Conservation (phyloP, 257 asterid species). For the Przewalskia tangutica region DNA sequence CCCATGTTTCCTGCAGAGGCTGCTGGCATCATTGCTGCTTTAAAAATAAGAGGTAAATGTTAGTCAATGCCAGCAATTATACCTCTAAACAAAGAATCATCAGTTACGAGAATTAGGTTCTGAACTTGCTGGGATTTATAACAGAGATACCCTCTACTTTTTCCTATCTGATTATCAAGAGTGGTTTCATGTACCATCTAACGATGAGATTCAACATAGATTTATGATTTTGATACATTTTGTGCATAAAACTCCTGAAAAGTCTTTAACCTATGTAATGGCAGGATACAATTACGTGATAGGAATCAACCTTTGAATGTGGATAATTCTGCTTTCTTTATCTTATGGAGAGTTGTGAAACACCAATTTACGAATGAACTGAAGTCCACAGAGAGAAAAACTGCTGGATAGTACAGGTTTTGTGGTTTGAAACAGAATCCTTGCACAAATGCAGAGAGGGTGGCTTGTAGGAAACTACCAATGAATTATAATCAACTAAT, state of each 20-base stretch:
- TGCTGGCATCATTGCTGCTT: constrained; percentile 50
- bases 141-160: neutral
- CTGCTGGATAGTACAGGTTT: neutral
- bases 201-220: neutral
- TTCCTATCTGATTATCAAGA: neutral
- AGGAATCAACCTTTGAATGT: neutral
- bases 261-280: neutral
- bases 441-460: no score
- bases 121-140: neutral
- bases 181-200: neutral
- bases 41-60: constrained; percentile 66
- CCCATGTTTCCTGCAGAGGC: constrained; percentile 89
- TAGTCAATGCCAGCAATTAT: neutral
- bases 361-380: neutral
- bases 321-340: neutral
- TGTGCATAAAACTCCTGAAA: neutral
- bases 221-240: neutral
- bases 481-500: neutral
- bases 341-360: neutral
- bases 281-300: neutral
- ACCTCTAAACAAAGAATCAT: neutral
- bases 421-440: no score
- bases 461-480: neutral
- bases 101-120: neutral
- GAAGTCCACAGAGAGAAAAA: neutral